Conservation (phyloP, 345 rosid species). For the Salix exigua region DNA sequence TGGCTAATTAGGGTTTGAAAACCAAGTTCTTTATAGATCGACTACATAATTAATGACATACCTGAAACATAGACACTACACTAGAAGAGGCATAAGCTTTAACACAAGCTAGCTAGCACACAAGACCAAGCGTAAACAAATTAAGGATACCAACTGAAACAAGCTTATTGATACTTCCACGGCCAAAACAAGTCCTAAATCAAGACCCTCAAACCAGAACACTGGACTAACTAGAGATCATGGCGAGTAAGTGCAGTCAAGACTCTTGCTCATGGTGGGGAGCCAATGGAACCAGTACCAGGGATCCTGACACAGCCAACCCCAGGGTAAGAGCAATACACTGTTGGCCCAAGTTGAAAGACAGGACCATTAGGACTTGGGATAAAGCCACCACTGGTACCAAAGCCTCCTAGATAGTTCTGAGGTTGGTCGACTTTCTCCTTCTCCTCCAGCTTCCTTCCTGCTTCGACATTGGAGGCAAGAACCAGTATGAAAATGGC, state of each 20-base stretch:
- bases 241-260: not conserved
- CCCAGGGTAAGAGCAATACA: constrained; percentile 31
- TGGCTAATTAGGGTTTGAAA: not conserved
- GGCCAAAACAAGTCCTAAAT: not conserved
- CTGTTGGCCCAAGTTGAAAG: constrained; percentile 25
- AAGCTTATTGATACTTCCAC: not conserved
- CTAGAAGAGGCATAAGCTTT: not conserved
- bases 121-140: not conserved
- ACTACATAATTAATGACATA: not conserved
- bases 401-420: constrained; percentile 29
- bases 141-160: not conserved
- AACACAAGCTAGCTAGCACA: not conserved
- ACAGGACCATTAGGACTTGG: constrained; percentile 28
- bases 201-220: not conserved
- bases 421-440: constrained; percentile 24
- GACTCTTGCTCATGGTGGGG: constrained; percentile 1
- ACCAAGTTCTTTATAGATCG: not conserved
- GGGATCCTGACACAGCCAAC: constrained; percentile 25
- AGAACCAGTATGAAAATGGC: constrained; percentile 7
- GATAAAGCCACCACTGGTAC: constrained; percentile 23
- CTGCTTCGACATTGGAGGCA: constrained; percentile 15
- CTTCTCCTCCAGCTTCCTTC: constrained; percentile 16
- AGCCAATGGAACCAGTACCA: constrained; percentile 18
- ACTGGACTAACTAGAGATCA: not conserved
- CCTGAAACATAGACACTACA: not conserved